Percentiles rank a stretch among this genome's conserved stretches.
phyloP scores from a whole-genome alignment of 1,284 basidiomycete genomes.

The Rhodotorula sp. region DNA sequence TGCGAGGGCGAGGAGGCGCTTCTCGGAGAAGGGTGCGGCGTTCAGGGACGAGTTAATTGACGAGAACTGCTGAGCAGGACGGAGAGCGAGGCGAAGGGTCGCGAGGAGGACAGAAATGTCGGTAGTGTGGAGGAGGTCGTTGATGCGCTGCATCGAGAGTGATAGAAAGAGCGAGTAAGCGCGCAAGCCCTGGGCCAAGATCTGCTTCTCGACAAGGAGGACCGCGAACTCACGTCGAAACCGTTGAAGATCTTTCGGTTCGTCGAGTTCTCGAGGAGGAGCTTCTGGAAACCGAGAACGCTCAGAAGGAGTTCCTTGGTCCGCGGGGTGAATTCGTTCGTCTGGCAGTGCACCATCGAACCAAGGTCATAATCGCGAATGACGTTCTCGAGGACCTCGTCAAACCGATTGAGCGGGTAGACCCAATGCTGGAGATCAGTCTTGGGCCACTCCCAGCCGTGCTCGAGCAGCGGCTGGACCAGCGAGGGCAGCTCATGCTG shows the following conservation, averaged over 20 bases:
- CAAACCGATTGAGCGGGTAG: conserved; percentile 91
- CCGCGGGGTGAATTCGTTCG: conserved; percentile 70
- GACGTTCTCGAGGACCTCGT: conserved; percentile 75
- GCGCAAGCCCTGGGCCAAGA: neutral
- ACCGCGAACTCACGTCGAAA: conserved; percentile 73
- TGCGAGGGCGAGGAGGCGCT: conserved; percentile 49
- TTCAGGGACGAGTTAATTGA: conserved; percentile 45
- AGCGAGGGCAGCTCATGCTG: conserved; percentile 35
- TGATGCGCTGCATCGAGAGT: conserved; percentile 64
- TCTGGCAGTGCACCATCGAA: conserved; percentile 64
- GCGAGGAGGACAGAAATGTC: conserved; percentile 86
- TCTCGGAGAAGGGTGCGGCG: conserved; percentile 49
- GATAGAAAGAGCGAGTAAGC: neutral
- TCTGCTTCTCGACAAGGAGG: neutral
- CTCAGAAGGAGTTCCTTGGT: conserved; percentile 75
- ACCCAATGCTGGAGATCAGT: conserved; percentile 98
- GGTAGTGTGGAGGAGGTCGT: conserved; percentile 79
- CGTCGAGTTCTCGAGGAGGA: conserved; percentile 95
- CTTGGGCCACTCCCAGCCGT: conserved; percentile 84
- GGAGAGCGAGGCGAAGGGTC: conserved; percentile 78
- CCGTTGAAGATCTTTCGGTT: conserved; percentile 95
- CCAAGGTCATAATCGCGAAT: conserved; percentile 71
- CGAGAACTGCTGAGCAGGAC: conserved; percentile 89
- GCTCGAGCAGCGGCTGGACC: conserved; percentile 22
- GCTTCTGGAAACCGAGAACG: conserved; percentile 80